Conservation (phyloP, 2,329 filamentous ascomycete genomes). For the Didymellaceae sp. region DNA sequence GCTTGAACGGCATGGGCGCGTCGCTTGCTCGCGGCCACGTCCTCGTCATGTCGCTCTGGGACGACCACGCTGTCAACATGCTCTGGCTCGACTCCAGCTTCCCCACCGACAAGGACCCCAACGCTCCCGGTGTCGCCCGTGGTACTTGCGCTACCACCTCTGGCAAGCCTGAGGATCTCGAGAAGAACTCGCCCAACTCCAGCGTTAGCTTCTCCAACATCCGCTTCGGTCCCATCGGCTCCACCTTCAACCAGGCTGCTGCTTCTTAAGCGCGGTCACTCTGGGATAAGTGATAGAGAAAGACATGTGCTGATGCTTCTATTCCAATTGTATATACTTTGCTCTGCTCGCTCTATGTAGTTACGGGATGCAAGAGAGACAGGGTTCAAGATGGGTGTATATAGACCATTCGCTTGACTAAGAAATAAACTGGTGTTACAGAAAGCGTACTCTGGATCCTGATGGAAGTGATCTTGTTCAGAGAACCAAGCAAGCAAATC, state of each 20-base stretch:
- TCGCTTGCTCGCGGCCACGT: constrained; percentile 67
- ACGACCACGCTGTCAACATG: constrained; percentile 73
- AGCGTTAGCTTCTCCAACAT: constrained; percentile 51
- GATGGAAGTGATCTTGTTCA: too few species aligned
- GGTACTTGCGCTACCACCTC: constrained; percentile 48
- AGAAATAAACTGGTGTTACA: constrained; percentile 2
- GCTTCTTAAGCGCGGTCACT: constrained; percentile 31
- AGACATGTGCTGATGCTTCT: neutral
- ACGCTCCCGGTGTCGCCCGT: constrained; percentile 44
- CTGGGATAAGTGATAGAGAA: neutral
- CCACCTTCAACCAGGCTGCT: constrained; percentile 42
- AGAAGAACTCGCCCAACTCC: constrained; percentile 43
- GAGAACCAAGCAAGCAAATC: too few species aligned
- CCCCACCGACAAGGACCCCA: constrained; percentile 54
- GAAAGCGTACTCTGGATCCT: neutral
- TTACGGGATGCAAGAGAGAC: neutral
- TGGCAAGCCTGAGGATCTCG: constrained; percentile 47
- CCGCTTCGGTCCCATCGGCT: constrained; percentile 50
- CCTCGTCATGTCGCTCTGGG: constrained; percentile 68
- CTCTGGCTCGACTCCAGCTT: constrained; percentile 75
- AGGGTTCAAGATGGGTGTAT: neutral
- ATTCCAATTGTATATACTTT: neutral
- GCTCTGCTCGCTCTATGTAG: neutral
- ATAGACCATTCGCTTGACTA: constrained; percentile 3
- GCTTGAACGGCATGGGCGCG: constrained; percentile 61